Percentiles rank a stretch among this genome's conserved stretches.
phyloP scores from a whole-genome alignment of 2,329 filamentous ascomycete species.

The Sclerotinia trifoliorum region DNA sequence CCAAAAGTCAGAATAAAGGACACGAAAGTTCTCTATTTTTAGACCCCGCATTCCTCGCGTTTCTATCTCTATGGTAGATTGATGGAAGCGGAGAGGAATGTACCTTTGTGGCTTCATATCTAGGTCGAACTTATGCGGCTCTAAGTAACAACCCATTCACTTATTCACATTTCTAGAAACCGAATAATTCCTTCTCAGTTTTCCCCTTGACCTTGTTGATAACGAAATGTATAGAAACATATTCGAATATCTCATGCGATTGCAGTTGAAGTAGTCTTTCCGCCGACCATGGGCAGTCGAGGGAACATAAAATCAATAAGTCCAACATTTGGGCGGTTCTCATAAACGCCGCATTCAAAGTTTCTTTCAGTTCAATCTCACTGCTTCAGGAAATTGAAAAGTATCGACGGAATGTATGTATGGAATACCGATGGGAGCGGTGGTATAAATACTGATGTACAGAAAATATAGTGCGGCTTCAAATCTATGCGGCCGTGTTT shows the following conservation, averaged over 20 bases:
- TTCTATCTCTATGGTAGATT: not conserved
- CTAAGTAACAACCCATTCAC: not conserved
- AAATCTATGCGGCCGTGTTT: too few relatives aligned
- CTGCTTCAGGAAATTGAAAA: not conserved
- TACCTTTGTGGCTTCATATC: constrained; percentile 1
- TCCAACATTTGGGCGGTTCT: not conserved
- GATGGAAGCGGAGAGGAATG: constrained; percentile 6
- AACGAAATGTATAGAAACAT: not conserved
- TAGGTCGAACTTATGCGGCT: not conserved
- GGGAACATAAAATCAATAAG: not conserved
- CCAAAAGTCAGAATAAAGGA: not conserved
- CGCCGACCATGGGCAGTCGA: not conserved
- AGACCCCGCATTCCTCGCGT: constrained; percentile 14
- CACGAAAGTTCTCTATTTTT: not conserved
- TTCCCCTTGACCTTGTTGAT: not conserved
- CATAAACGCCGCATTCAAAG: not conserved
- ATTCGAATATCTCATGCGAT: not conserved
- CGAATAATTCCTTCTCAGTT: not conserved
- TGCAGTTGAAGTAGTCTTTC: not conserved
- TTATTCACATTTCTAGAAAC: not conserved
- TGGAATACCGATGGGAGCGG: not conserved
- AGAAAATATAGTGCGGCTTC: not conserved
- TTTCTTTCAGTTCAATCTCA: not conserved
- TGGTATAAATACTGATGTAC: not conserved
- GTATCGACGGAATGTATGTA: not conserved